Base-by-base conservation (phyloP, 345 rosid species). In the Rhodomyrtus tomentosa region DNA sequence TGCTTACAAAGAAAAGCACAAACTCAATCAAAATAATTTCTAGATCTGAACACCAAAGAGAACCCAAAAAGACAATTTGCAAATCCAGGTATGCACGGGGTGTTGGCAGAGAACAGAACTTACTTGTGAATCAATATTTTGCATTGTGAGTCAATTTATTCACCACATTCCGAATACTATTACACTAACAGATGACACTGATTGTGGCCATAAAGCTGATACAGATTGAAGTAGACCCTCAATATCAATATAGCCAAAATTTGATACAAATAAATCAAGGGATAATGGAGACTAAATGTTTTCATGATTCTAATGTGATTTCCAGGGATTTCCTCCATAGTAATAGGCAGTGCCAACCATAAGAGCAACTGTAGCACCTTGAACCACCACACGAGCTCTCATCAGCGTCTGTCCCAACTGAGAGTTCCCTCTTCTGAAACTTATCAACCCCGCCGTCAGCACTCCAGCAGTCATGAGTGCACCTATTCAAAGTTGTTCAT, bases 381-480 rank as follows among this genome's bases (percentile, higher is more conserved):
- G 93, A 50, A 87, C 93, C 36, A 89, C 91, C 54, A 91, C 93
- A 42, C 93, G 84, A 82, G 93, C 93, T 84, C 93, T 87, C 93
- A 91, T 91, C 83, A 91, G 84, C 84, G 76, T 32, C 89, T 90
- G 93, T 25, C 93, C 92, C 86, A 91, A 62, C 18, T 87, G 89
- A 68, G 93, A 91, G 88, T 91, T 91, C 54, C 93, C 93, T 62
- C 25, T 84, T 55, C 87, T 90, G 89, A 91, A 91, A 88, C 93
- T 91, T 52, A 91, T 83, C 85, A 97, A 88, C n/a, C 98, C 99
- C 3, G 98, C 99, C 1, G 98, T 95, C 10, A 97, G 98, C 85
- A 97, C 99, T 87, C 99, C 99, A 3, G 99, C 98, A 24, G 99
- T 96, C 91, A 90, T 76, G 9, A 96, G 90, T 50, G 99, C 98